Evolutionary conservation across 2,329 filamentous ascomycete species (phyloP), one percentile per base, ranked within the genome.

Genomic region (Bertia moriformis): DNA sequence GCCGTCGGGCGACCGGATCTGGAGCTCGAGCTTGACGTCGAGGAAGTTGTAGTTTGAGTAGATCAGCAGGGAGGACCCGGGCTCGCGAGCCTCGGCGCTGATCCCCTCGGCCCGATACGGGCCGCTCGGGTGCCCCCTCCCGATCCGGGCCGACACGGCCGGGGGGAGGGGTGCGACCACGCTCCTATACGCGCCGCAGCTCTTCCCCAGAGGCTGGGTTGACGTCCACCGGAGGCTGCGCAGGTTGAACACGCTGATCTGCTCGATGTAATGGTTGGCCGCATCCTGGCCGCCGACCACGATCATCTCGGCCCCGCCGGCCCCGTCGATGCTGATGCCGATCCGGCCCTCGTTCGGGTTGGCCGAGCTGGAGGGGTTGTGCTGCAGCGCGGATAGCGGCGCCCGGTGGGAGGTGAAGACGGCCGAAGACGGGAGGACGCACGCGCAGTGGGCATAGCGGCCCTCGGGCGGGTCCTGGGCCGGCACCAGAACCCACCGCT

Each of bases 41-140:
- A 98, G 59, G 52, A 98, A 98, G 59, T 98, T 96, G 60, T 98
- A 98, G 55, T 98, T 98, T 18, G 89, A 96, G 58, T 98, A 98
- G 37, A 98, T 93, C 44, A 98, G 70, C 86, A 96, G 94, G 2
- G 76, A 78, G 1, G 74, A 75, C 4, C 71, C 72, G 0, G 69
- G 57, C 38, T 79, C 73, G 19, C 67, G 66, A 3, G 63, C 56
- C 45, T 78, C 72, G 40, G 68, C 66, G 46, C 65, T 67, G 44
- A 67, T 65, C 14, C 58, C 58, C 4, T 72, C 68, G 3, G 54
- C 52, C 4, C 63, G 59, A 32, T 63, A 56, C 14, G 56, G 48
- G 10, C 55, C 55, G 33, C 59, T 61, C 3, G 56, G 49, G 35
- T 56, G 55, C n/a, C 66, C 59, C 46, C 71, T 76, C 38, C 83